These are phyloP conservation scores for Rhodotorula sp. DNA, from an alignment of 1,284 basidiomycete species.

Conservation along the genomic window DNA sequence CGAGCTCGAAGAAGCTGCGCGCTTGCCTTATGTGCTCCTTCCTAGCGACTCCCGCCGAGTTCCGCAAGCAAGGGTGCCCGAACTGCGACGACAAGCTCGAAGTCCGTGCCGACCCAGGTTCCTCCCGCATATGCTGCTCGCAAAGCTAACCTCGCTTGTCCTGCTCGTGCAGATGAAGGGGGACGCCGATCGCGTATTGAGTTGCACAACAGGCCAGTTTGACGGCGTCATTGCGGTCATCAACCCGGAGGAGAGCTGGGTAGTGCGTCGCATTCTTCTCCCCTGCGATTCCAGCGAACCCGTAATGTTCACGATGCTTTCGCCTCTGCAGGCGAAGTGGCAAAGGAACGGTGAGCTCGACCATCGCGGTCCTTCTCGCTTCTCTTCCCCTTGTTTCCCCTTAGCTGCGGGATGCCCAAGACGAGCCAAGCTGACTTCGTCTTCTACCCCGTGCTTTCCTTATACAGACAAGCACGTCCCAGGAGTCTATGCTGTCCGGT, in stretches of 20 bases:
- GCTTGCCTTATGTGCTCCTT: constrained; percentile 41
- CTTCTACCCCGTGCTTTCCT: too few relatives aligned
- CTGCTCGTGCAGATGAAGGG: constrained; percentile 74
- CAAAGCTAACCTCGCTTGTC: too few relatives aligned
- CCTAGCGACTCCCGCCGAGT: constrained; percentile 75
- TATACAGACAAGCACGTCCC: constrained; percentile 40
- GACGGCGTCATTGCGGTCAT: constrained; percentile 90
- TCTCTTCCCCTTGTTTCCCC: too few relatives aligned
- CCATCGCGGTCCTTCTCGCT: too few relatives aligned
- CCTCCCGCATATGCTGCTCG: too few relatives aligned
- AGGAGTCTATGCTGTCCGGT: constrained; percentile 44
- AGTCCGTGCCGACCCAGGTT: constrained; percentile 54
- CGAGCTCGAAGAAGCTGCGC: constrained; percentile 34
- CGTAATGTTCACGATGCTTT: constrained; percentile 44
- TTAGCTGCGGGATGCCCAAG: too few relatives aligned
- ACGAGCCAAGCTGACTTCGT: not conserved
- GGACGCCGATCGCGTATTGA: constrained; percentile 73
- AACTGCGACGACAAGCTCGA: constrained; percentile 96
- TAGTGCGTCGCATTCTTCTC: constrained; percentile 59
- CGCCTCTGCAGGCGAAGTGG: constrained; percentile 42
- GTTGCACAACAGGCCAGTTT: constrained; percentile 90
- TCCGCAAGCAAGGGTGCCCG: constrained; percentile 82
- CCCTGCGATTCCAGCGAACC: too few relatives aligned
- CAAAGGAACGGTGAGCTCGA: constrained; percentile 39
- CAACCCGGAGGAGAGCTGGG: constrained; percentile 89